phyloP scores from a whole-genome alignment of 2,329 filamentous ascomycete species.

The Lasiodiplodia hormozganensis region DNA sequence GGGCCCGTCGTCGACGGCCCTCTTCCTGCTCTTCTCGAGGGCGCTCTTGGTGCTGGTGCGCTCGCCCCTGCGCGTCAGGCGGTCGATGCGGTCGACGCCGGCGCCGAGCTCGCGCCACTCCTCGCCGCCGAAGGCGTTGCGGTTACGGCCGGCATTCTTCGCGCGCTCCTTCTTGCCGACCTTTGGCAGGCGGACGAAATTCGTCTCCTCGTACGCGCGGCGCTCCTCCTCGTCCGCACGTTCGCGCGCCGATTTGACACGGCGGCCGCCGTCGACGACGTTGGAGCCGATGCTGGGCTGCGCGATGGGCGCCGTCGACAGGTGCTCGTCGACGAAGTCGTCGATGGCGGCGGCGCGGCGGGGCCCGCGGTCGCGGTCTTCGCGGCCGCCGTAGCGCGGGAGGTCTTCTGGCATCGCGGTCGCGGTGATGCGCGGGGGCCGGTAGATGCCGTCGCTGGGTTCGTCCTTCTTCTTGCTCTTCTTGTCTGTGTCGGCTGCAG shows the following conservation, averaged over 20 bases:
- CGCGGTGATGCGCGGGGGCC: slow-evolving; percentile 85
- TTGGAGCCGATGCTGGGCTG: slow-evolving; percentile 92
- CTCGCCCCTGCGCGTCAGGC: slow-evolving; percentile 73
- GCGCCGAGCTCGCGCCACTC: slow-evolving; percentile 89
- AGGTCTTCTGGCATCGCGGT: slow-evolving; percentile 72
- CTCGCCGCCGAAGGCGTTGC: slow-evolving; percentile 79
- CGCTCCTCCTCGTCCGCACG: slow-evolving; percentile 79
- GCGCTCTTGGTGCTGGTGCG: slow-evolving; percentile 53
- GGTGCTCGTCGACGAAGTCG: slow-evolving; percentile 86
- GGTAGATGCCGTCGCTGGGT: slow-evolving; percentile 76
- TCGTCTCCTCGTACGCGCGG: slow-evolving; percentile 86
- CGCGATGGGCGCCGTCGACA: slow-evolving; percentile 80
- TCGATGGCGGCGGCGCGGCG: slow-evolving; percentile 85
- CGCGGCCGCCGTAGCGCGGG: slow-evolving; percentile 51
- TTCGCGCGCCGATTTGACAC: slow-evolving; percentile 78
- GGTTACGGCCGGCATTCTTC: slow-evolving; percentile 60
- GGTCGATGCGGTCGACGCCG: slow-evolving; percentile 84
- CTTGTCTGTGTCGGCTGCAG: slow-evolving; percentile 34
- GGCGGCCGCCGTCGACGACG: slow-evolving; percentile 79
- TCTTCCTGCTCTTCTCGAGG: slow-evolving; percentile 85
- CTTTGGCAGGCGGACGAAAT: slow-evolving; percentile 86
- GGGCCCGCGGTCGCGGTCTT: slow-evolving; percentile 68
- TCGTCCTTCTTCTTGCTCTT: slow-evolving; percentile 39
- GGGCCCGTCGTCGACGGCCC: slow-evolving; percentile 75
- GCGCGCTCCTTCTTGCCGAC: slow-evolving; percentile 85